These are phyloP conservation scores for Pyrenophora seminiperda DNA, from an alignment of 2,329 filamentous ascomycete genomes.

Conservation along the genomic window DNA sequence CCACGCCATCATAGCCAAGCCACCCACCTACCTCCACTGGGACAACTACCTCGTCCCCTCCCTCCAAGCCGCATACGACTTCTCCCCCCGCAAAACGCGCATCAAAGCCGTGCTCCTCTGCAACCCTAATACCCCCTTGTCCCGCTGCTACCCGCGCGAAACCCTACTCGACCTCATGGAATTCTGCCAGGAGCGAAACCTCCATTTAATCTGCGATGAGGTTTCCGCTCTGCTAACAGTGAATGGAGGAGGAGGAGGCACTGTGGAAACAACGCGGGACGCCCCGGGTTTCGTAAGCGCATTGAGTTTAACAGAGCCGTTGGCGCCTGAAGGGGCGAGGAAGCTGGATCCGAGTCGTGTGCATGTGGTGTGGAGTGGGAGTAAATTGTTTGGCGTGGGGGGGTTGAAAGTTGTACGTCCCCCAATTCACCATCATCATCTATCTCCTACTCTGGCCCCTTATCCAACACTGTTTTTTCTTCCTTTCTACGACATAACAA, in stretches of 20 bases:
- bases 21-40: slow-evolving; percentile 38
- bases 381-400: slow-evolving; percentile 38
- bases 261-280: slow-evolving; percentile 4
- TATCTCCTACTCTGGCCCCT: not conserved
- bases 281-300: slow-evolving; percentile 31
- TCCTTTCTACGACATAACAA: too few species aligned
- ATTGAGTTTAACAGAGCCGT: slow-evolving; percentile 34
- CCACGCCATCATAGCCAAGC: slow-evolving; percentile 32
- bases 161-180: slow-evolving; percentile 39
- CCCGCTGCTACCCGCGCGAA: slow-evolving; percentile 33
- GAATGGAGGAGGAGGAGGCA: not conserved
- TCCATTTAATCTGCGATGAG: slow-evolving; percentile 41
- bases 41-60: slow-evolving; percentile 41
- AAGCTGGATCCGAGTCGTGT: slow-evolving; percentile 41
- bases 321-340: slow-evolving; percentile 35
- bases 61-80: slow-evolving; percentile 39
- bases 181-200: slow-evolving; percentile 38
- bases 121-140: slow-evolving; percentile 38
- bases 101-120: slow-evolving; percentile 40
- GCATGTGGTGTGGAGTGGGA: slow-evolving; percentile 40
- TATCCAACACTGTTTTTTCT: not conserved
- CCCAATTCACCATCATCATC: not conserved
- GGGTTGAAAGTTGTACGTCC: slow-evolving; percentile 36
- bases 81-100: slow-evolving; percentile 29
- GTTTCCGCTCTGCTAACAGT: slow-evolving; percentile 29